Evolutionary conservation across 352 stramenopile genomes (phyloP).

Genomic region (Blastocystis sp.): DNA sequence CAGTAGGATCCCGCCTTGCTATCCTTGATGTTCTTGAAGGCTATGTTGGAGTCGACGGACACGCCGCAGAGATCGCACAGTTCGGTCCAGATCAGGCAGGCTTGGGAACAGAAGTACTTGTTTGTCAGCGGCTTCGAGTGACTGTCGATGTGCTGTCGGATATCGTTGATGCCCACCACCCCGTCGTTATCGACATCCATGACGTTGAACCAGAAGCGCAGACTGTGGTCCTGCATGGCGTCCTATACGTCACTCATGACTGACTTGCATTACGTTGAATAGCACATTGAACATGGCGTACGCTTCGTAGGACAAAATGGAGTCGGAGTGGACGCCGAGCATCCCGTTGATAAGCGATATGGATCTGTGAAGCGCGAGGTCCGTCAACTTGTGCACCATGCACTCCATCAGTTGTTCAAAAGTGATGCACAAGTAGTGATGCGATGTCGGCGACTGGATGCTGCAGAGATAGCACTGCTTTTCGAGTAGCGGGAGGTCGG

Average conservation of each 20-base stretch:
- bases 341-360: neutral
- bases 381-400: conserved; percentile 21
- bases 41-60: neutral
- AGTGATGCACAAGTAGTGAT: neutral
- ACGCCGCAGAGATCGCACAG: conserved; percentile 46
- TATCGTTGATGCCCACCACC: neutral
- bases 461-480: neutral
- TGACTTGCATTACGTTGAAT: conserved; percentile 6
- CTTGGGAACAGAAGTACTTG: neutral
- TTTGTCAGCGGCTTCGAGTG: neutral
- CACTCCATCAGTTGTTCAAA: neutral
- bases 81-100: conserved; percentile 15
- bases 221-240: conserved; percentile 14
- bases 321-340: neutral
- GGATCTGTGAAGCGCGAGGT: conserved; percentile 8
- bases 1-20: conserved; percentile 2
- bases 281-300: conserved; percentile 70
- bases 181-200: conserved; percentile 48
- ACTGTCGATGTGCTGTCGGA: neutral
- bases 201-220: conserved; percentile 51
- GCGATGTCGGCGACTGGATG: neutral
- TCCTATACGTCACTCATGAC: conserved; percentile 29
- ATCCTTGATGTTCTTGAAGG: neutral
- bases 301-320: conserved; percentile 17
- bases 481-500: neutral